Base-by-base conservation (phyloP, 306 rosid species). In the Cucurbita pepo region DNA sequence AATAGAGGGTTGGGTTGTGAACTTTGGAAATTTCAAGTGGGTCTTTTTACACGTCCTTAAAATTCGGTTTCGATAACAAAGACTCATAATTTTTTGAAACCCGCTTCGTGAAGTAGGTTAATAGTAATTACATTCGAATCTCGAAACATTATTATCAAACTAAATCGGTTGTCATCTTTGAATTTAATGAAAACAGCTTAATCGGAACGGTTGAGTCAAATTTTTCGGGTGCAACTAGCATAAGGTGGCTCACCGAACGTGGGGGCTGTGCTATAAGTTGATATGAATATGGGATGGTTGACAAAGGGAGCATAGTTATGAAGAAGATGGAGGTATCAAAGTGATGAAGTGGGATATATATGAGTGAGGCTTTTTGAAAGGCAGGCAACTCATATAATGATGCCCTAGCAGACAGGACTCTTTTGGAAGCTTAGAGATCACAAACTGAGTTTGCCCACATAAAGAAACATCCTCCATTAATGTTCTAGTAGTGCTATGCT, bases 391-490 rank as follows among this genome's bases (percentile, higher is more conserved):
- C 34, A 18, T 41, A 45, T 44, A 21, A 44, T 65, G 16, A 48
- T 69, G 73, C 73, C 73, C 56, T 69, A 48, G 15, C 16, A 69
- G 43, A 69, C 2, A 69, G 57, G 73, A 14, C 73, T 69, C 57
- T 22, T 7, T 6, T 21, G 43, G 21, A 69, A 25, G 73, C 57
- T 45, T 45, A 25, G 22, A n/a, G 47, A 22, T 67, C 56, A 45
- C 72, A 45, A 47, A 67, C 71, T 43, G 19, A 2, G 36, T 43
- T 61, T 61, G 47, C 13, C 69, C 69, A 61, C 69, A 61, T 21
- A 48, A 48, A 65, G 3, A 48, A 69, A 69, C 15, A 8, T 6
- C 41, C 48, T 47, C 8, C 43, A 69, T 69, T 69, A 44, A 69
- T 69, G 53, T 7, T 48, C 14, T 30, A 30, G 0, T 40, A n/a